Conservation (phyloP, 2,329 filamentous ascomycete genomes). For the Calonectria henricotiae region DNA sequence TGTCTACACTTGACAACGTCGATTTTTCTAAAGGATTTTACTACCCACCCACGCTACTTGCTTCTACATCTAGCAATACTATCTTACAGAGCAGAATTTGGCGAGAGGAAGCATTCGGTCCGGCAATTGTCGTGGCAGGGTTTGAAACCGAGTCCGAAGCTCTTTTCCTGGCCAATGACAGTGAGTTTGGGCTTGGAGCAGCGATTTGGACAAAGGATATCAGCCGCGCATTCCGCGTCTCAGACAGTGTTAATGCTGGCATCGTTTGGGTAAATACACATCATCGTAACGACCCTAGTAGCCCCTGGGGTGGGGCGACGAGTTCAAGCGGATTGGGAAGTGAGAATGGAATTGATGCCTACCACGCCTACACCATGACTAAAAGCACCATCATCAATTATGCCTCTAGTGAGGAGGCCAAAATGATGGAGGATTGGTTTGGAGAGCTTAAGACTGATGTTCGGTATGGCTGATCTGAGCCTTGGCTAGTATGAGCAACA, state of each 20-base stretch:
- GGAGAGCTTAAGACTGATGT: slow-evolving; percentile 71
- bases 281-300: slow-evolving; percentile 81
- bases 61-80: slow-evolving; percentile 67
- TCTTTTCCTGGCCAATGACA: slow-evolving; percentile 80
- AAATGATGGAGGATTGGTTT: slow-evolving; percentile 78
- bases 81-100: slow-evolving; percentile 81
- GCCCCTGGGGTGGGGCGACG: slow-evolving; percentile 79
- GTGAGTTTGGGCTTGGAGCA: slow-evolving; percentile 83
- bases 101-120: slow-evolving; percentile 87
- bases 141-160: slow-evolving; percentile 84
- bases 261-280: slow-evolving; percentile 74
- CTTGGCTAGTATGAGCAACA: neutral
- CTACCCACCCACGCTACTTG: slow-evolving; percentile 84
- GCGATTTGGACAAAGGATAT: slow-evolving; percentile 84
- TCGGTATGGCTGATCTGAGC: slow-evolving; percentile 51
- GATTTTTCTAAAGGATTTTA: slow-evolving; percentile 78
- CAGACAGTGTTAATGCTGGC: slow-evolving; percentile 80
- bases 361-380: slow-evolving; percentile 71
- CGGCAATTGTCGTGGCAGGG: slow-evolving; percentile 82
- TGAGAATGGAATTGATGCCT: slow-evolving; percentile 80
- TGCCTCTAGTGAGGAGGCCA: slow-evolving; percentile 68
- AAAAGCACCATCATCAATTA: slow-evolving; percentile 83
- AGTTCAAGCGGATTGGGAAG: slow-evolving; percentile 78
- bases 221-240: slow-evolving; percentile 82
- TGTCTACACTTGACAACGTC: slow-evolving; percentile 66